phyloP scores from a whole-genome alignment of 1,284 basidiomycete species.

The Ustilago tritici region DNA sequence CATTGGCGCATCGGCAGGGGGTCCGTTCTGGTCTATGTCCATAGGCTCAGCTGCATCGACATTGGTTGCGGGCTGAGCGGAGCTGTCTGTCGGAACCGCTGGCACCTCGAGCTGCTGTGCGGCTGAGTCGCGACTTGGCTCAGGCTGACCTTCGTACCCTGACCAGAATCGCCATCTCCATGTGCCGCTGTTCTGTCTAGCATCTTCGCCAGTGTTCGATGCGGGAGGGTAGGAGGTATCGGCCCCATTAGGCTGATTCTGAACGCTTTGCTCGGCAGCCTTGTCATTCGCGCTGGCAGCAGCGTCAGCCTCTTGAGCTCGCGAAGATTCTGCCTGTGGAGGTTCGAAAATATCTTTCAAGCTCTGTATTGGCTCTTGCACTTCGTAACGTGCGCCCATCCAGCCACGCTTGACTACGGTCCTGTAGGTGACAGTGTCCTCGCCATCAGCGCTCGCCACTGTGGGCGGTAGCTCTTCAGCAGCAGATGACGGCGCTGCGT shows the following conservation, averaged over 20 bases:
- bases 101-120: conserved; percentile 31
- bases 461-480: background rate
- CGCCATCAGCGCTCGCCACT: background rate
- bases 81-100: background rate
- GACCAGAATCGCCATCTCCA: conserved; percentile 49
- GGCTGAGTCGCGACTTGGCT: conserved; percentile 6
- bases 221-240: conserved; percentile 15
- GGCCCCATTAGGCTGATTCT: background rate
- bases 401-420: conserved; percentile 51
- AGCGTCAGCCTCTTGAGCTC: background rate
- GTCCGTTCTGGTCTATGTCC: conserved; percentile 32
- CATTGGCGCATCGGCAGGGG: background rate
- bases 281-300: background rate
- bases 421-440: conserved; percentile 33
- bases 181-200: conserved; percentile 21
- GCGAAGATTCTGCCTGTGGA: background rate
- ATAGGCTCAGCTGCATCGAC: conserved; percentile 32
- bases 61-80: background rate
- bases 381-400: conserved; percentile 48
- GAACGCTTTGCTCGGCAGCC: background rate
- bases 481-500: background rate
- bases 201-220: background rate
- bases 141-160: conserved; percentile 17
- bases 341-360: conserved; percentile 15
- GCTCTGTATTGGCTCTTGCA: conserved; percentile 29